Conservation (phyloP, 768 basidiomycete species). For the Amanita polypyramis region DNA sequence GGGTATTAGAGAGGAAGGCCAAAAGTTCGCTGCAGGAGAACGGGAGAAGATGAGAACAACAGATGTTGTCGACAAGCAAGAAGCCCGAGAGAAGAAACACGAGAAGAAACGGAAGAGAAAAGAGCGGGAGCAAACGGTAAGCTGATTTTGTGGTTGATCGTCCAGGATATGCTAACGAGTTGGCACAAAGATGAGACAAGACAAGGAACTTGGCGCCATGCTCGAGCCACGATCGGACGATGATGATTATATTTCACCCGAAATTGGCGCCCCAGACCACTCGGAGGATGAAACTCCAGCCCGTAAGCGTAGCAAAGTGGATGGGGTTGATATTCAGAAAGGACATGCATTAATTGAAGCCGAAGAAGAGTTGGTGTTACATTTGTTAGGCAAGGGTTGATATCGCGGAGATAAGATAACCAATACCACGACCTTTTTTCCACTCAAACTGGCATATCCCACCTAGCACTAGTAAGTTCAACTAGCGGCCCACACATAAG, state of each 20-base stretch:
- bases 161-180: slow-evolving; percentile 1
- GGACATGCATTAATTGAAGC: slow-evolving; percentile 8
- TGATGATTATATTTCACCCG: slow-evolving; percentile 65
- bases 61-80: slow-evolving; percentile 69
- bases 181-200: slow-evolving; percentile 20
- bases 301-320: slow-evolving; percentile 15
- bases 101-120: slow-evolving; percentile 93
- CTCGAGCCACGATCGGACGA: slow-evolving; percentile 24
- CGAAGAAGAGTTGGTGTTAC: slow-evolving; percentile 9
- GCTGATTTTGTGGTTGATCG: slow-evolving; percentile 10
- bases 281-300: slow-evolving; percentile 23
- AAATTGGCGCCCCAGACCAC: slow-evolving; percentile 41
- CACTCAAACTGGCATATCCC: too few species aligned
- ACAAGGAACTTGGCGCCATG: slow-evolving; percentile 25
- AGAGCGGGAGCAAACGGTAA: slow-evolving; percentile 49
- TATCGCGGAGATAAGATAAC: not conserved
- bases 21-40: slow-evolving; percentile 65
- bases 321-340: not conserved
- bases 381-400: slow-evolving; percentile 2
- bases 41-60: slow-evolving; percentile 56
- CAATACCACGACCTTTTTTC: not conserved
- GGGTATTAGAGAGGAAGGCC: slow-evolving; percentile 56
- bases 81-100: slow-evolving; percentile 77
- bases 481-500: too few species aligned
- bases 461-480: too few species aligned